Percentiles rank a stretch among this genome's conserved stretches.
Evolutionary conservation across 2,329 filamentous ascomycete genomes (phyloP).

Genomic region (Sordariomycetes sp.): DNA sequence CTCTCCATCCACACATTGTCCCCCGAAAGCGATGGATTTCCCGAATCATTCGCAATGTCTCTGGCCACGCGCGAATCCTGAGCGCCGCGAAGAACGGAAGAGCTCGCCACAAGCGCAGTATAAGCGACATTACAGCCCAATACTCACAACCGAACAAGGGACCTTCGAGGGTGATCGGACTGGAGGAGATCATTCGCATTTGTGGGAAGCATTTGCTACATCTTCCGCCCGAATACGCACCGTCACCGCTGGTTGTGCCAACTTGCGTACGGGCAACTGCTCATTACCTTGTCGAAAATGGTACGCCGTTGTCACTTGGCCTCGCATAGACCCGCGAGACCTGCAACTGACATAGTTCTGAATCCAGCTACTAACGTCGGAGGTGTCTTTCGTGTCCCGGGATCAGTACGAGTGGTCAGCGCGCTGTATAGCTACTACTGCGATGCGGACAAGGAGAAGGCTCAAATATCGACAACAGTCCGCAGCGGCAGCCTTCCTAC

Average conservation of each 20-base stretch:
- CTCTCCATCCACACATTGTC: background rate
- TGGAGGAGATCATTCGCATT: constrained; percentile 46
- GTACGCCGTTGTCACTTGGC: constrained; percentile 18
- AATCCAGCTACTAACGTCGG: constrained; percentile 25
- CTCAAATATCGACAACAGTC: constrained; percentile 41
- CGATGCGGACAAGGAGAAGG: constrained; percentile 24
- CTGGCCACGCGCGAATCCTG: background rate
- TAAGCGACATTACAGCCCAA: constrained; percentile 38
- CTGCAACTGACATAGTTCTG: constrained; percentile 8
- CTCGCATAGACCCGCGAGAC: too few species aligned
- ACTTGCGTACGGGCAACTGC: constrained; percentile 54
- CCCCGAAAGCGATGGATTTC: constrained; percentile 21
- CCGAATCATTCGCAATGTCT: constrained; percentile 17
- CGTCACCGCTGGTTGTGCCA: constrained; percentile 43
- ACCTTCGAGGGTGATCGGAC: constrained; percentile 31
- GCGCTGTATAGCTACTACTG: constrained; percentile 53
- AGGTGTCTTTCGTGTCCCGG: constrained; percentile 51
- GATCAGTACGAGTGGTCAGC: constrained; percentile 41
- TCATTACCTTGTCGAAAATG: constrained; percentile 49
- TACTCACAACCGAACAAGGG: constrained; percentile 29
- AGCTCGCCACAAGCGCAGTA: constrained; percentile 31
- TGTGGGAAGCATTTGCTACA: constrained; percentile 50
- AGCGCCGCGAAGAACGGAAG: background rate
- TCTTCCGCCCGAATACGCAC: constrained; percentile 44
- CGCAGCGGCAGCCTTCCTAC: constrained; percentile 43